phyloP scores from a whole-genome alignment of 306 rosid species.

The Rubus idaeus region DNA sequence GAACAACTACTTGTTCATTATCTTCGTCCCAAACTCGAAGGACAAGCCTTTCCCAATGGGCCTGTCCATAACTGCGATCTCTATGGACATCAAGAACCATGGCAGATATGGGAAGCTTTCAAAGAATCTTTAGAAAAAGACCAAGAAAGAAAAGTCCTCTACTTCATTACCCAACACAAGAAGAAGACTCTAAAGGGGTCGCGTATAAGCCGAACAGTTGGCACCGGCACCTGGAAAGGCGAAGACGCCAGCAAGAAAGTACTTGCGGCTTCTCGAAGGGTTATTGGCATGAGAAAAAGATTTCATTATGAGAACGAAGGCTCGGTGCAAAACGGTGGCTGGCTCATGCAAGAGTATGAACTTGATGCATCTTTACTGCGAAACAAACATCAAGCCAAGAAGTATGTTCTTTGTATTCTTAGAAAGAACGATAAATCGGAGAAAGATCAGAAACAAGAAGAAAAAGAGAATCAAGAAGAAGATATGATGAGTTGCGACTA shows the following conservation, averaged over 20 bases:
- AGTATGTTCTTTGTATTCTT: neutral
- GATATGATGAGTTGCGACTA: neutral
- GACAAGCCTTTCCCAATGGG: neutral
- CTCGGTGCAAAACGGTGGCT: neutral
- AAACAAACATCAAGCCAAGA: neutral
- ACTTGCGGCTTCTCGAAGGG: neutral
- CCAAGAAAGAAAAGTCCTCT: neutral
- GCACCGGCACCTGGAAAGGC: neutral
- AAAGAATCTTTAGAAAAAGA: neutral
- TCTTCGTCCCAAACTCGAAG: neutral
- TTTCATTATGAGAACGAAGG: neutral
- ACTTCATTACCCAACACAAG: neutral
- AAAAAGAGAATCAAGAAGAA: neutral
- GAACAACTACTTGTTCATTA: neutral
- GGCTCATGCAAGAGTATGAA: conserved; percentile 4
- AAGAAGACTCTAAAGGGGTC: neutral
- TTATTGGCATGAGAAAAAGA: neutral
- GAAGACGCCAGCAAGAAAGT: neutral
- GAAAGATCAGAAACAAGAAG: neutral
- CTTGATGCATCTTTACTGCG: neutral
- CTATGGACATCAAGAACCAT: neutral
- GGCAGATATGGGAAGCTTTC: neutral
- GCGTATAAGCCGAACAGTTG: neutral
- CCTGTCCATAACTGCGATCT: neutral
- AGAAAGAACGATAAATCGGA: neutral